Conservation (phyloP, 345 rosid genomes). For the Euphorbia lathyris region DNA sequence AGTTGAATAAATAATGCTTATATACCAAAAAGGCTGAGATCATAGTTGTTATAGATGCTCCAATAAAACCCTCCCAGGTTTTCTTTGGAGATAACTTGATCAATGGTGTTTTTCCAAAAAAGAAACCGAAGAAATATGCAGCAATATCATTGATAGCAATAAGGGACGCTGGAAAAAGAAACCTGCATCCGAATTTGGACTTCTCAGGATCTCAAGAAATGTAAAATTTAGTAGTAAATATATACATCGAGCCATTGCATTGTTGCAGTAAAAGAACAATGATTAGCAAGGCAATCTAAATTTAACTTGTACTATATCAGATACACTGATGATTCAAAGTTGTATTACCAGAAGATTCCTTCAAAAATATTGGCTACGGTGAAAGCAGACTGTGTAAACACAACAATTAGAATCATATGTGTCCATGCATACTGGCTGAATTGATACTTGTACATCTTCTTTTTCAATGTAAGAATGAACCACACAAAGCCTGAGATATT, state of each 20-base stretch:
- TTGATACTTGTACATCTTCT: slow-evolving; percentile 98
- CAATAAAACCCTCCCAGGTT: slow-evolving; percentile 97
- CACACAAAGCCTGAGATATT: slow-evolving; percentile 74
- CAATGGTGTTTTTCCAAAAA: slow-evolving; percentile 92
- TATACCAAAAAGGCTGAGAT: slow-evolving; percentile 76
- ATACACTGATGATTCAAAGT: not conserved
- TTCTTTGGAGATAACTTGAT: slow-evolving; percentile 96
- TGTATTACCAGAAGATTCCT: slow-evolving; percentile 89
- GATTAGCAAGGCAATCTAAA: not conserved
- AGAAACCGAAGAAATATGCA: slow-evolving; percentile 90
- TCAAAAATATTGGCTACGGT: slow-evolving; percentile 95
- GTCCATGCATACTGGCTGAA: slow-evolving; percentile 99
- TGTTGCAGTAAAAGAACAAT: not conserved
- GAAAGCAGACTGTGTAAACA: slow-evolving; percentile 86
- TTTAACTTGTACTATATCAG: not conserved
- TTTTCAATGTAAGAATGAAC: slow-evolving; percentile 91
- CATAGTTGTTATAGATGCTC: slow-evolving; percentile 84
- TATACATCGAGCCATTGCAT: not conserved
- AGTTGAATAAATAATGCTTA: slow-evolving; percentile 16
- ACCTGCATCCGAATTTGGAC: slow-evolving; percentile 43
- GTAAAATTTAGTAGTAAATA: not conserved
- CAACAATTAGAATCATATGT: slow-evolving; percentile 91
- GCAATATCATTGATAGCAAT: slow-evolving; percentile 83
- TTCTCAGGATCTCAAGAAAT: not conserved
- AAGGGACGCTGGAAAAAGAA: slow-evolving; percentile 91